Evolutionary conservation across 2,329 filamentous ascomycete species (phyloP).

Genomic region (Penicillium occitanis): DNA sequence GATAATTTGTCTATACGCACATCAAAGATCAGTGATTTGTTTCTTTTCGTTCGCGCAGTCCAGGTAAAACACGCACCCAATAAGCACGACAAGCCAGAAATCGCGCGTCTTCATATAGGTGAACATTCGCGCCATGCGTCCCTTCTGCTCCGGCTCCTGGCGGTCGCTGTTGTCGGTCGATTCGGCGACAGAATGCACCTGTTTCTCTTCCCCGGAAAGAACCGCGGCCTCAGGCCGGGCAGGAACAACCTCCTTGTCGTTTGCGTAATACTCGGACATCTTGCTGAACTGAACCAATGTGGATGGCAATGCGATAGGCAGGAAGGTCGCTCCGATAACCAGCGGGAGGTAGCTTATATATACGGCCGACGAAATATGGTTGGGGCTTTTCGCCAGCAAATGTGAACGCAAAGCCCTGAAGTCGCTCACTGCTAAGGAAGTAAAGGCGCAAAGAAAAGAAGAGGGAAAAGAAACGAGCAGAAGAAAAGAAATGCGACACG

Average conservation of each 20-base stretch:
- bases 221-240: neutral
- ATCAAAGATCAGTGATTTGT: neutral
- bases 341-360: conserved; percentile 4
- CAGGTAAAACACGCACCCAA: conserved; percentile 10
- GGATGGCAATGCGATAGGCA: neutral
- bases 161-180: conserved; percentile 12
- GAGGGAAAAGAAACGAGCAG: neutral
- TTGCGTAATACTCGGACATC: conserved; percentile 3
- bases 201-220: conserved; percentile 12
- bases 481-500: neutral
- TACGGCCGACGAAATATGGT: neutral
- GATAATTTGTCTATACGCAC: conserved; percentile 64
- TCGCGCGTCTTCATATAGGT: conserved; percentile 21
- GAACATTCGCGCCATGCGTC: conserved; percentile 10
- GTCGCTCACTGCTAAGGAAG: conserved; percentile 48
- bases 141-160: conserved; percentile 14
- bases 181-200: conserved; percentile 11
- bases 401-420: conserved; percentile 60
- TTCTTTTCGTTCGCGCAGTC: neutral
- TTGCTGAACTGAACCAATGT: conserved; percentile 25
- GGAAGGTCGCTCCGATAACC: neutral
- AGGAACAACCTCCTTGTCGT: conserved; percentile 14
- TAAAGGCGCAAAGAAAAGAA: conserved; percentile 16
- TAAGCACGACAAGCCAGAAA: conserved; percentile 18
- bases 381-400: conserved; percentile 49